Conservation (phyloP, 768 basidiomycete genomes). For the Pleurotus giganteus region DNA sequence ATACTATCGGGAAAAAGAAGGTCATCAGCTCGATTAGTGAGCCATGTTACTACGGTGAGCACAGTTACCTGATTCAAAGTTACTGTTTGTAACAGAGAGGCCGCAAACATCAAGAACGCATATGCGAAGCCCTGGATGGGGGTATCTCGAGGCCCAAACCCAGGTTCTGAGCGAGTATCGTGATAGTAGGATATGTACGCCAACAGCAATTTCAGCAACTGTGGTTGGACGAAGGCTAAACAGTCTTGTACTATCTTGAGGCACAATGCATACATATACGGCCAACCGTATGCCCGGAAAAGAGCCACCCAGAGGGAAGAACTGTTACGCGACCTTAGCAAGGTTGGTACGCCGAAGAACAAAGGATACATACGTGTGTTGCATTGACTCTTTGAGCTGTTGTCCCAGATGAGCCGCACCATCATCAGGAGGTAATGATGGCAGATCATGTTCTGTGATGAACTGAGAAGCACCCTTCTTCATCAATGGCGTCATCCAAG, state of each 20-base stretch:
- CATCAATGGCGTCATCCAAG: slow-evolving; percentile 85
- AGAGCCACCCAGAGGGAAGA: slow-evolving; percentile 69
- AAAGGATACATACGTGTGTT: slow-evolving; percentile 54
- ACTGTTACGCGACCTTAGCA: slow-evolving; percentile 28
- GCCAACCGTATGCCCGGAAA: slow-evolving; percentile 73
- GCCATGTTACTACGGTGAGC: too few relatives aligned
- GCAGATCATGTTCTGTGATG: slow-evolving; percentile 86
- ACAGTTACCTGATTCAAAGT: slow-evolving; percentile 69
- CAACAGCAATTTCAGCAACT: slow-evolving; percentile 77
- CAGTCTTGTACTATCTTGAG: slow-evolving; percentile 81
- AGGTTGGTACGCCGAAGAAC: neutral
- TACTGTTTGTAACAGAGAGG: slow-evolving; percentile 76
- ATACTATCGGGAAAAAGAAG: slow-evolving; percentile 45
- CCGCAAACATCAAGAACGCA: slow-evolving; percentile 75
- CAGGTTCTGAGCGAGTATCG: slow-evolving; percentile 34
- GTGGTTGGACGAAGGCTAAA: slow-evolving; percentile 83
- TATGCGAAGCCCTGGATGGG: slow-evolving; percentile 71
- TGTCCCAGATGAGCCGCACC: slow-evolving; percentile 67
- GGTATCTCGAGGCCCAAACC: slow-evolving; percentile 27
- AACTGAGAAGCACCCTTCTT: slow-evolving; percentile 59
- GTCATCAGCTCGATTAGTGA: slow-evolving; percentile 1
- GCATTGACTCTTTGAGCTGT: slow-evolving; percentile 56
- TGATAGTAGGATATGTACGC: slow-evolving; percentile 82
- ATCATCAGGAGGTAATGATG: slow-evolving; percentile 65
- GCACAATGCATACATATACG: slow-evolving; percentile 57